Percentiles rank a stretch among this genome's conserved stretches.
phyloP scores from a whole-genome alignment of 768 basidiomycete species.

The Tremella mesenterica region DNA sequence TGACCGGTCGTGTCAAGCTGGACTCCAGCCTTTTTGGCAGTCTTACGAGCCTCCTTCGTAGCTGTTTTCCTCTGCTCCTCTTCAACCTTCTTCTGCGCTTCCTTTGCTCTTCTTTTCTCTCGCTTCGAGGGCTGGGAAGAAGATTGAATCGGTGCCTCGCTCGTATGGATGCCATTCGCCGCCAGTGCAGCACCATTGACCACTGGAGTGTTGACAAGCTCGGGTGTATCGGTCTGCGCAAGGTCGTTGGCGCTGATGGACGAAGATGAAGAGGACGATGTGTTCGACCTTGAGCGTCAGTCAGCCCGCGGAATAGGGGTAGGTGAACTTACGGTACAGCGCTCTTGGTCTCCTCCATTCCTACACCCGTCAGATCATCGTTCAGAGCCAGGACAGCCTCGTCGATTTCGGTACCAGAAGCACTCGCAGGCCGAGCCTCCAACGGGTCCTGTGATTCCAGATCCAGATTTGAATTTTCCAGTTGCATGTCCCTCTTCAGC shows the following conservation, averaged over 20 bases:
- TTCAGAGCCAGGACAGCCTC: conserved; percentile 20
- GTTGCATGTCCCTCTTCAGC: conserved; percentile 65
- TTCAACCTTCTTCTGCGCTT: conserved; percentile 59
- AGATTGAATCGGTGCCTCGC: no score
- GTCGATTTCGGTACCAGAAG: no score
- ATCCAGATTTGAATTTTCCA: conserved; percentile 62
- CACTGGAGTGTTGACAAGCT: no score
- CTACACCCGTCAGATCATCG: conserved; percentile 10
- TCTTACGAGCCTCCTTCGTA: conserved; percentile 54
- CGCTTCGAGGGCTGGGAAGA: conserved; percentile 71
- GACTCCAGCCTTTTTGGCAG: conserved; percentile 54
- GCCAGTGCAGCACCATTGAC: no score
- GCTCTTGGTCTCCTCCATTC: conserved; percentile 2
- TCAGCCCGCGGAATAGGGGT: conserved; percentile 17
- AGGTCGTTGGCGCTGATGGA: no score
- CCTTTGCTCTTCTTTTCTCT: conserved; percentile 68
- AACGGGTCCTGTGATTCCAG: conserved; percentile 42
- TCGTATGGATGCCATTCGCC: no score
- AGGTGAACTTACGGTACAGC: neutral
- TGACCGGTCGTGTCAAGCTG: conserved; percentile 4
- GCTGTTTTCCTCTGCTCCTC: conserved; percentile 30
- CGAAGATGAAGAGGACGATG: no score
- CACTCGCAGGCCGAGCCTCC: no score
- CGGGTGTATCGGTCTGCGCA: no score
- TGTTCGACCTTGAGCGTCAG: no score